phyloP scores from a whole-genome alignment of 1,284 basidiomycete genomes.

The Schizophyllum amplum region DNA sequence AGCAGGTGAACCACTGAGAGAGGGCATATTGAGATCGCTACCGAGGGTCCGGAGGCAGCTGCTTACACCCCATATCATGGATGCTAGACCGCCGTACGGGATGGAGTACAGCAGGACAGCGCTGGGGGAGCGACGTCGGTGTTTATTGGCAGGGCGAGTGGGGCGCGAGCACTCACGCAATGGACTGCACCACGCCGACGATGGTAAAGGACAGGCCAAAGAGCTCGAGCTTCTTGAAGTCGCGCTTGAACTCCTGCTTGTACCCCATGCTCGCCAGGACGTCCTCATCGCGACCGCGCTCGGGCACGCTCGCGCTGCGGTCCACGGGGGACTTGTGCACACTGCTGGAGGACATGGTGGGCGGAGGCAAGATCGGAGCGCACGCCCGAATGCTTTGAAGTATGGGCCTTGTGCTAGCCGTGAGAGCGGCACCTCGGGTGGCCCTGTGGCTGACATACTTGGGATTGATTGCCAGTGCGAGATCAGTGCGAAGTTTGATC shows the following conservation, averaged over 20 bases:
- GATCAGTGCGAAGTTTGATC: background rate
- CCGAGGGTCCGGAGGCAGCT: background rate
- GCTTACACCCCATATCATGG: conserved; percentile 15
- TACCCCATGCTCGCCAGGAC: conserved; percentile 39
- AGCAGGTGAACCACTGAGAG: conserved; percentile 14
- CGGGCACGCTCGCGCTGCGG: too few species aligned
- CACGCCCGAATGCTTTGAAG: background rate
- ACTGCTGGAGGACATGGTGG: background rate
- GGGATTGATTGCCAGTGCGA: background rate
- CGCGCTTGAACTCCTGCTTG: conserved; percentile 42
- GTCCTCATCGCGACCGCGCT: conserved; percentile 33
- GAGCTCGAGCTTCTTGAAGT: conserved; percentile 15
- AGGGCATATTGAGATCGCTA: background rate
- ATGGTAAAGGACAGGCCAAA: conserved; percentile 17
- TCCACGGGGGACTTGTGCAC: background rate
- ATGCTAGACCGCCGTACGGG: conserved; percentile 15
- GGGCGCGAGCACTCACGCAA: conserved; percentile 12
- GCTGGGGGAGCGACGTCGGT: background rate
- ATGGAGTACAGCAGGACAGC: conserved; percentile 11
- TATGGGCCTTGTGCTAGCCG: too few species aligned
- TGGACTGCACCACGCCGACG: conserved; percentile 19
- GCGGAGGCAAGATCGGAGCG: background rate
- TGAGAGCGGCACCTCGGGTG: background rate
- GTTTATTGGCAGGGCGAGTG: background rate
- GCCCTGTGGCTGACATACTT: background rate